phyloP scores from a whole-genome alignment of 352 stramenopile species.

The Pythium volutum region DNA sequence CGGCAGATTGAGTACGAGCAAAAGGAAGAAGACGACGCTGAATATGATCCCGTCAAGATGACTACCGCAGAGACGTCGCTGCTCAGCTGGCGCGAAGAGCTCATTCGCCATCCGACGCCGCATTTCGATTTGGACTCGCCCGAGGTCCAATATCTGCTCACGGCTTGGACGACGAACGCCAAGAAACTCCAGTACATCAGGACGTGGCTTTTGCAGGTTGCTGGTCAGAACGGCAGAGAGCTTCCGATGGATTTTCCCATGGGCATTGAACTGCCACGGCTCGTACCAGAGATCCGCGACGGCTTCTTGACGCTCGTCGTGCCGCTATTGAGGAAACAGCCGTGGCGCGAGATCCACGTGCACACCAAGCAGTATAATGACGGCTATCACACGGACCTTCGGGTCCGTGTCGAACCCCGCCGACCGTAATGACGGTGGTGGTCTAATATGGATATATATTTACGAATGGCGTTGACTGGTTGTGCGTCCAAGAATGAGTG shows the following conservation, averaged over 20 bases:
- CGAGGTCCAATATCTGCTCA: slow-evolving; percentile 70
- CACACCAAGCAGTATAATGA: slow-evolving; percentile 65
- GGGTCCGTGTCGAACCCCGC: slow-evolving; percentile 54
- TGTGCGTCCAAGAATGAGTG: background rate
- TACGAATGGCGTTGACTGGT: background rate
- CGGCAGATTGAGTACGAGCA: slow-evolving; percentile 8
- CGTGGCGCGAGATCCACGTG: slow-evolving; percentile 55
- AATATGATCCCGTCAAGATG: background rate
- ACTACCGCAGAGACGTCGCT: background rate
- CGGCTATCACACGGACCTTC: slow-evolving; percentile 55
- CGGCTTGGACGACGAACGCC: slow-evolving; percentile 58
- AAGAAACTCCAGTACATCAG: slow-evolving; percentile 70
- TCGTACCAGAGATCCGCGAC: slow-evolving; percentile 68
- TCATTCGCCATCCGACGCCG: slow-evolving; percentile 66
- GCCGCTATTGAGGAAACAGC: slow-evolving; percentile 71
- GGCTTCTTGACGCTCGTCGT: slow-evolving; percentile 75
- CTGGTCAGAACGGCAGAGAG: slow-evolving; percentile 25
- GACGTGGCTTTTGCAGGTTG: slow-evolving; percentile 60
- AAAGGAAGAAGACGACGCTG: background rate
- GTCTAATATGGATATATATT: background rate
- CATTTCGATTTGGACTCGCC: slow-evolving; percentile 71
- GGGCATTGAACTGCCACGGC: slow-evolving; percentile 63
- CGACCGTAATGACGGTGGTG: background rate
- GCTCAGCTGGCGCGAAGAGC: slow-evolving; percentile 51
- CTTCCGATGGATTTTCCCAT: slow-evolving; percentile 54